These are phyloP conservation scores for Melastoma malabathricum DNA, from an alignment of 345 rosid species.

Conservation along the genomic window DNA sequence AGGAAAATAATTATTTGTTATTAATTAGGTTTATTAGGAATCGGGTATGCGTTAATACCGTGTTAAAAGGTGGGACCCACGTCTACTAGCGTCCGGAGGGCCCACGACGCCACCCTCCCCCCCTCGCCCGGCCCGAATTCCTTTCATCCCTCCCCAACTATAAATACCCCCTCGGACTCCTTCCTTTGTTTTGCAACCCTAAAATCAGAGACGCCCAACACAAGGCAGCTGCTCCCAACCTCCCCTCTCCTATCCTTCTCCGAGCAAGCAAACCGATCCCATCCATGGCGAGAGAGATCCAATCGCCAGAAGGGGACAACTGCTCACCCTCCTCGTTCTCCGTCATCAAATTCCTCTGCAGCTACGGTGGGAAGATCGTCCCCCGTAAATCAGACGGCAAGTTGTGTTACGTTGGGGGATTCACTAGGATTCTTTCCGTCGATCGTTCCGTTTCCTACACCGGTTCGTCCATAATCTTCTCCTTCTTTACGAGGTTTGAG, in stretches of 20 bases:
- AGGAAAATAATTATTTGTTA: no score
- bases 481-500: no score
- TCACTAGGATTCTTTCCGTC: constrained; percentile 69
- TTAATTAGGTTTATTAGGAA: no score
- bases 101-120: no score
- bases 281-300: constrained; percentile 3
- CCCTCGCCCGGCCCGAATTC: neutral
- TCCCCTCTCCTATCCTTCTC: neutral
- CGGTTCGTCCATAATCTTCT: constrained; percentile 48
- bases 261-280: neutral
- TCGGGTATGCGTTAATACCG: no score
- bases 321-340: neutral
- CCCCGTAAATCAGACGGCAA: constrained; percentile 62
- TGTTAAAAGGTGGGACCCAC: no score
- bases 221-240: no score
- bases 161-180: neutral
- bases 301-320: neutral
- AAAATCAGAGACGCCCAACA: neutral
- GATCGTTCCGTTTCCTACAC: constrained; percentile 44
- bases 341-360: constrained; percentile 62
- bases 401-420: constrained; percentile 80
- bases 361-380: constrained; percentile 62
- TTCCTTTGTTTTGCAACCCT: constrained; percentile 1
- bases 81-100: no score
- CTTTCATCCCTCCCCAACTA: neutral